A percentile compares a stretch with the other conserved stretches of the same genome.
phyloP scores from a whole-genome alignment of 2,329 filamentous ascomycete genomes.

The Cladosporium sp. region DNA sequence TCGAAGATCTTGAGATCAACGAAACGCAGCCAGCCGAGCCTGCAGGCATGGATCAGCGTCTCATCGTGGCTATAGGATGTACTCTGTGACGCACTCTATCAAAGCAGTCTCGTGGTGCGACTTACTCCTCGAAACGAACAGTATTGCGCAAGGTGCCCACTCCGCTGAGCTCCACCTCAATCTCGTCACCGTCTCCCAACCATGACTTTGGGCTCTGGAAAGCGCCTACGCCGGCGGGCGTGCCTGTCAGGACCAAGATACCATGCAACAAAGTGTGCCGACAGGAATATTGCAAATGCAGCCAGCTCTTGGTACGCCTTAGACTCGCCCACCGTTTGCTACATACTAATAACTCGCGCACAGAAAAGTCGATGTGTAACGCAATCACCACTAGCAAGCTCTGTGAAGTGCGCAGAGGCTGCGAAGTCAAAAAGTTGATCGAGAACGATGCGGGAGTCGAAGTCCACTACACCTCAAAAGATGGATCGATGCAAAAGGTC shows the following conservation, averaged over 20 bases:
- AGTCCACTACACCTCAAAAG: background rate
- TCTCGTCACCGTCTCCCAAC: conserved; percentile 29
- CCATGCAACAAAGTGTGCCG: background rate
- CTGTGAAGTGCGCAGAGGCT: background rate
- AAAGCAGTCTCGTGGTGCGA: background rate
- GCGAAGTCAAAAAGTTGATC: background rate
- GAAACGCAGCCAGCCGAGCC: background rate
- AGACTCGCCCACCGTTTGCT: background rate
- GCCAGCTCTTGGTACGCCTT: background rate
- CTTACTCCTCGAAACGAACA: background rate
- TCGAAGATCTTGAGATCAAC: background rate
- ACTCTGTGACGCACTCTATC: background rate
- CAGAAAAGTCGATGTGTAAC: background rate
- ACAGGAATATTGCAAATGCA: background rate
- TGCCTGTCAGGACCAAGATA: conserved; percentile 45
- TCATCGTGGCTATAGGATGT: background rate
- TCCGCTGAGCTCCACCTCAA: conserved; percentile 44
- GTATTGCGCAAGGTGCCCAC: conserved; percentile 46
- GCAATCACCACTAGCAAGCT: background rate
- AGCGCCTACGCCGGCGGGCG: conserved; percentile 39
- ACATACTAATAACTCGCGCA: background rate
- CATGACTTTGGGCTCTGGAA: conserved; percentile 37
- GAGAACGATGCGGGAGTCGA: background rate
- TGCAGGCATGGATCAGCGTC: background rate
- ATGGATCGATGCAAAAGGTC: conserved; percentile 20